Base-by-base conservation (phyloP, 2,329 filamentous ascomycete species). In the Fusarium secorum region DNA sequence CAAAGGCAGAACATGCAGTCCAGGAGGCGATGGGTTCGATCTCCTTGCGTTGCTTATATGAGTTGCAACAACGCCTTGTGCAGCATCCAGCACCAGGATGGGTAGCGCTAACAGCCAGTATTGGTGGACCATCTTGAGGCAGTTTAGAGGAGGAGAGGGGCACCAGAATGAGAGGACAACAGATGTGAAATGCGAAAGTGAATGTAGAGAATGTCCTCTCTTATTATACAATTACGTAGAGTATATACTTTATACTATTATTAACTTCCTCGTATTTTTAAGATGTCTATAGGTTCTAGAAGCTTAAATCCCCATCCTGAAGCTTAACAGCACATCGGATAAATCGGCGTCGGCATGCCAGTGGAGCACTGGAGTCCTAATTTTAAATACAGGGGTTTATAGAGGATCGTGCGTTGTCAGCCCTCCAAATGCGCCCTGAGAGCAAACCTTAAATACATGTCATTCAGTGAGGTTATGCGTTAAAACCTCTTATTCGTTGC, bases 141-240 rank as follows among this genome's bases (percentile, higher is more conserved):
- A 36, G 18, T 13, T 15, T 4, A 2, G 11, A 7, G 11, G n/a
- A 11, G 15, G 2, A 14, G 17, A 15, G 30, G 30, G 26, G 15
- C 30, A 49, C n/a, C 1, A 49, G 11, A 49, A 24, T 35, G 9
- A 24, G 17, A 22, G 3, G 11, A 35, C 2, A 3, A 4, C 3
- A 5, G 11, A 22, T 1, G 30, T 24, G 8, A 24, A 5, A 15
- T 35, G 1, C 2, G 0, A n/a, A 6, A 11, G 4, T 20, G 2
- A 17, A n/a, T 8, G 7, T 1, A 36, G 32, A 13, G 20, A 6
- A n/a, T 4, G 6, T 38, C 1, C 14, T n/a, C 13, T 20, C 18
- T 5, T 36, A 4, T 26, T 20, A 26, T 5, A n/a, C 26, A n/a
- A 26, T 26, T 9, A 6, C 14, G 11, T n/a, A 9, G 7, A 51